Evolutionary conservation across 1,139 yeast genomes (phyloP).

Genomic region (Spathaspora sp.): DNA sequence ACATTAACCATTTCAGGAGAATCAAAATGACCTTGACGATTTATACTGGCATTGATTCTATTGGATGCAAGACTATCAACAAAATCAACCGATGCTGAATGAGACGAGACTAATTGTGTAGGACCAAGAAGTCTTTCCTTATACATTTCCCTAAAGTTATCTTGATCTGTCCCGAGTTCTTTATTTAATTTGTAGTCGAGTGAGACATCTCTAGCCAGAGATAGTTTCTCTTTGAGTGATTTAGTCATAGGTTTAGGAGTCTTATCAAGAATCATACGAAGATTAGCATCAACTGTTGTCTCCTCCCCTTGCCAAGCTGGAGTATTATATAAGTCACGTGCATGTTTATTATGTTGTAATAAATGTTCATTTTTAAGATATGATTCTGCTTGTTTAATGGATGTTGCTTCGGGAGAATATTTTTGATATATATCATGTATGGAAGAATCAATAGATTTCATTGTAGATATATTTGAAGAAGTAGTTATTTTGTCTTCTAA

Average conservation of each 20-base stretch:
- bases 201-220: constrained; percentile 62
- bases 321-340: constrained; percentile 44
- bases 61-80: constrained; percentile 72
- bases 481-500: constrained; percentile 25
- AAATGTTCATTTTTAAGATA: constrained; percentile 30
- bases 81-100: constrained; percentile 39
- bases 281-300: constrained; percentile 44
- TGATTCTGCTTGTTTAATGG: constrained; percentile 15
- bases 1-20: constrained; percentile 45
- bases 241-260: constrained; percentile 43
- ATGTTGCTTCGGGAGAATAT: constrained; percentile 8
- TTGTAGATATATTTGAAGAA: constrained; percentile 11
- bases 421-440: constrained; percentile 10
- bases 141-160: constrained; percentile 61
- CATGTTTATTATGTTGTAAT: constrained; percentile 42
- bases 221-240: constrained; percentile 37
- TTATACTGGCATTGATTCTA: constrained; percentile 69
- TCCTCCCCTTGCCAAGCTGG: constrained; percentile 76
- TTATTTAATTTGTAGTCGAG: constrained; percentile 61
- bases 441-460: constrained; percentile 17
- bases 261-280: constrained; percentile 64
- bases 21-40: constrained; percentile 59
- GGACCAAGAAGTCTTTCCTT: constrained; percentile 65
- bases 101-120: constrained; percentile 40
- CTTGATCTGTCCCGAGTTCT: constrained; percentile 31